Conservation (phyloP, 208 protist genomes). For the Leishmania turanica region DNA sequence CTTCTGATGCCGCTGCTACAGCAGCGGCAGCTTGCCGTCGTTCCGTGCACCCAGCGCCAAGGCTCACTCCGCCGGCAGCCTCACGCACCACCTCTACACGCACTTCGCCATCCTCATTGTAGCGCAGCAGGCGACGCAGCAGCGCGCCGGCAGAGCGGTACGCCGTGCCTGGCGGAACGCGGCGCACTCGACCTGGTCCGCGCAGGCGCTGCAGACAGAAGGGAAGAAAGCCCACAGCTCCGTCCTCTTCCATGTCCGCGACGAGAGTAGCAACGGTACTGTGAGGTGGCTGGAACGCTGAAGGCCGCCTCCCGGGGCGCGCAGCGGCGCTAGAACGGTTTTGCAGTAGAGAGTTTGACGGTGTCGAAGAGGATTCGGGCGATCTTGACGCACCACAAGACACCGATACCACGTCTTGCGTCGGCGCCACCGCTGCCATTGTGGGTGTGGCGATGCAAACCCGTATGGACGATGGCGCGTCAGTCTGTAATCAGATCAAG, state of each 20-base stretch:
- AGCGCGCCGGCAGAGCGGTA: conserved; percentile 55
- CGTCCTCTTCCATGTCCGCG: conserved; percentile 3
- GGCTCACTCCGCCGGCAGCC: neutral
- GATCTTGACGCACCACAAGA: neutral
- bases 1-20: neutral
- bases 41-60: neutral
- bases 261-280: neutral
- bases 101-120: conserved; percentile 30
- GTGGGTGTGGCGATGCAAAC: neutral
- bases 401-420: neutral
- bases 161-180: conserved; percentile 42
- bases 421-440: neutral
- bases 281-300: neutral
- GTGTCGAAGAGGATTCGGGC: neutral
- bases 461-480: neutral
- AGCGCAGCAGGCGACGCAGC: conserved; percentile 30
- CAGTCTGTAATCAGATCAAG: neutral
- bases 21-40: neutral
- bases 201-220: conserved; percentile 29
- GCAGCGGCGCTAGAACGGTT: neutral
- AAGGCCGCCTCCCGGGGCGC: neutral
- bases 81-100: conserved; percentile 33
- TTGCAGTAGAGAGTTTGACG: neutral
- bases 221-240: conserved; percentile 1
- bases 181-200: conserved; percentile 50